Percentiles rank a stretch among this genome's conserved stretches.
Evolutionary conservation across 2,329 filamentous ascomycete species (phyloP).

Genomic region (Lomentospora prolificans): DNA sequence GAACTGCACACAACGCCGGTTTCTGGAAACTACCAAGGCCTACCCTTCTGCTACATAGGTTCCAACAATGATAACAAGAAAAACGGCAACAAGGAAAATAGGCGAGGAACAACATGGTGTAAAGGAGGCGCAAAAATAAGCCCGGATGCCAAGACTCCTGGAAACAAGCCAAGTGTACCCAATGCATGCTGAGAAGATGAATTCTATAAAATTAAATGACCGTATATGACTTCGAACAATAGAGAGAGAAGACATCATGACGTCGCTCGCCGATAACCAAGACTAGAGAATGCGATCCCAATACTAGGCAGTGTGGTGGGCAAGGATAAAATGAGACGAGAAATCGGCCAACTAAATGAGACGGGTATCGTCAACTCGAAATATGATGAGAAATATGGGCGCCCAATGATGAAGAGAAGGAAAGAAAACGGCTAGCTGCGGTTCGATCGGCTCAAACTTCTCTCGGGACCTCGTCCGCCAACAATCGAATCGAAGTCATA

Average conservation of each 20-base stretch:
- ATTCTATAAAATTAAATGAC: slow-evolving; percentile 10
- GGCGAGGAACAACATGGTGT: neutral
- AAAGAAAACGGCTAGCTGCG: slow-evolving; percentile 31
- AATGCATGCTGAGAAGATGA: slow-evolving; percentile 10
- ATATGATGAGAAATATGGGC: slow-evolving; percentile 3
- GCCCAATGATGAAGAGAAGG: neutral
- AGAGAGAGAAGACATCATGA: neutral
- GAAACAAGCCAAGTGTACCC: slow-evolving; percentile 2
- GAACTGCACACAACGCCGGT: too few species aligned
- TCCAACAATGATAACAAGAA: too few species aligned
- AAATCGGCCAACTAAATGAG: slow-evolving; percentile 11
- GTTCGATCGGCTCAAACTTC: slow-evolving; percentile 51
- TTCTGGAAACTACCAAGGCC: too few species aligned
- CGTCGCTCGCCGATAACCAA: neutral
- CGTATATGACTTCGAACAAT: neutral
- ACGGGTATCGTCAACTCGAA: slow-evolving; percentile 9
- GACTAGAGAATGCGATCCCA: too few species aligned
- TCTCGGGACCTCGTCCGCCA: slow-evolving; percentile 34
- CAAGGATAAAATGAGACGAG: slow-evolving; percentile 17
- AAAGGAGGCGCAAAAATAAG: neutral
- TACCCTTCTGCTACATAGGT: too few species aligned
- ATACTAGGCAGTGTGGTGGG: too few species aligned
- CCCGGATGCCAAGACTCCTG: neutral
- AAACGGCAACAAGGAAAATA: neutral
- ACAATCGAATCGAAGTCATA: slow-evolving; percentile 49